phyloP scores from a whole-genome alignment of 768 basidiomycete species.

The Suillus lakei region DNA sequence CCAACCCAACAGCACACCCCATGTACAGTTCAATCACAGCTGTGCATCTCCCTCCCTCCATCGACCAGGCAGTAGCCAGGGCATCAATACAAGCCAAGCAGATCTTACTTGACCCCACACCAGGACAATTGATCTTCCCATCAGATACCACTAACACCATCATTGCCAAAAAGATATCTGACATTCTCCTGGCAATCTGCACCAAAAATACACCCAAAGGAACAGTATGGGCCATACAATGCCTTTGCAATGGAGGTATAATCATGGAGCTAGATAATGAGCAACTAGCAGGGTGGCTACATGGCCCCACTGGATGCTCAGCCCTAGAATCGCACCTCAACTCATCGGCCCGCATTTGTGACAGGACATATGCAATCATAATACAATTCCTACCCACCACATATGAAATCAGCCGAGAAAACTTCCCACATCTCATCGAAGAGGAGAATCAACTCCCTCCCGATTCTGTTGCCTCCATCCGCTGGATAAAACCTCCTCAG shows the following conservation, averaged over 20 bases:
- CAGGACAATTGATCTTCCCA: neutral
- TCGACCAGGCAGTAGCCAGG: neutral
- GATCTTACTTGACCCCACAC: neutral
- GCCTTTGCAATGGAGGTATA: constrained; percentile 18
- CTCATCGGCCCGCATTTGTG: constrained; percentile 5
- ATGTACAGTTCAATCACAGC: neutral
- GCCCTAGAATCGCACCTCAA: constrained; percentile 5
- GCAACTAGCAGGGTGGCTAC: constrained; percentile 24
- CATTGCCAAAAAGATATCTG: neutral
- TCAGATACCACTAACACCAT: neutral
- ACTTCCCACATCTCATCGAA: constrained; percentile 15
- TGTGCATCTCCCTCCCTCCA: fast-evolving
- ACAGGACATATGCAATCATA: constrained; percentile 12
- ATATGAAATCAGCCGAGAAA: constrained; percentile 12
- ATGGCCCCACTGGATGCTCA: neutral
- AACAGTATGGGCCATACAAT: neutral
- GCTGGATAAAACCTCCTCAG: constrained; percentile 32
- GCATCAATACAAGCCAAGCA: neutral
- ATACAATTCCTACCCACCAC: constrained; percentile 27
- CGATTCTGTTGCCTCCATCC: constrained; percentile 13
- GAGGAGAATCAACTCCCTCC: constrained; percentile 13
- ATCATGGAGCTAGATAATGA: constrained; percentile 18
- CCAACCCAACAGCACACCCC: neutral
- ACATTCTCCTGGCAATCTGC: neutral
- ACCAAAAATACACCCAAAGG: neutral